These are phyloP conservation scores for Dendrobium nobile DNA, from an alignment of 106 monocot genomes.

Conservation along the genomic window DNA sequence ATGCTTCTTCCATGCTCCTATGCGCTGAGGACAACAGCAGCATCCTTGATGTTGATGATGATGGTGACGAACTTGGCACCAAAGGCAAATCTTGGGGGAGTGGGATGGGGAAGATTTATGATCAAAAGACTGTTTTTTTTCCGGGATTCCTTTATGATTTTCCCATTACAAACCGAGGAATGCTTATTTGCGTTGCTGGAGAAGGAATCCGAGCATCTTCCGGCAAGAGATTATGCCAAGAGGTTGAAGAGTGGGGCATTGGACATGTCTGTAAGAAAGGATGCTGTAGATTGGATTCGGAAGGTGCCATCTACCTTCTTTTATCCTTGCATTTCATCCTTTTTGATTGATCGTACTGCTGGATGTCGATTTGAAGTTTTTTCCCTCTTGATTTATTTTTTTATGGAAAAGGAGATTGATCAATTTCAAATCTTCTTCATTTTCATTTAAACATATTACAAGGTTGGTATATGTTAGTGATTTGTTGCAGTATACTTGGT, in stretches of 20 bases:
- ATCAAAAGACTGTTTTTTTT: slow-evolving; percentile 26
- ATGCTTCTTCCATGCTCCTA: slow-evolving; percentile 40
- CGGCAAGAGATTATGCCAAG: slow-evolving; percentile 35
- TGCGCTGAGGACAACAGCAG: slow-evolving; percentile 64
- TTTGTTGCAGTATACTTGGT: background rate
- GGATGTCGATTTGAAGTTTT: background rate
- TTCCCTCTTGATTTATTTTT: background rate
- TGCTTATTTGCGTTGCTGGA: slow-evolving; percentile 40
- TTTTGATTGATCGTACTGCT: background rate
- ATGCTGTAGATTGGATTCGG: slow-evolving; percentile 81
- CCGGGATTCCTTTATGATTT: slow-evolving; percentile 24
- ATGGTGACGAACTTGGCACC: slow-evolving; percentile 14
- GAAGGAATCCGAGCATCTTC: slow-evolving; percentile 44
- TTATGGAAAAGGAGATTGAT: background rate
- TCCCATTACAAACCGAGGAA: slow-evolving; percentile 46
- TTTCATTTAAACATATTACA: background rate
- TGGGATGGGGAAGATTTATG: slow-evolving; percentile 2
- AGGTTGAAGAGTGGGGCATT: slow-evolving; percentile 42
- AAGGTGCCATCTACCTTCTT: slow-evolving; percentile 33
- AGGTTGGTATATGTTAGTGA: background rate
- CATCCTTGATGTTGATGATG: slow-evolving; percentile 60
- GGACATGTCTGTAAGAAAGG: slow-evolving; percentile 46
- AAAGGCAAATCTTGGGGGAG: background rate
- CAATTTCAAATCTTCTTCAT: background rate
- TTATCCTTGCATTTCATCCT: background rate